A percentile compares a stretch with the other conserved stretches of the same genome.
phyloP scores from a whole-genome alignment of 2,329 filamentous ascomycete species.

The Diaporthe vaccinii region DNA sequence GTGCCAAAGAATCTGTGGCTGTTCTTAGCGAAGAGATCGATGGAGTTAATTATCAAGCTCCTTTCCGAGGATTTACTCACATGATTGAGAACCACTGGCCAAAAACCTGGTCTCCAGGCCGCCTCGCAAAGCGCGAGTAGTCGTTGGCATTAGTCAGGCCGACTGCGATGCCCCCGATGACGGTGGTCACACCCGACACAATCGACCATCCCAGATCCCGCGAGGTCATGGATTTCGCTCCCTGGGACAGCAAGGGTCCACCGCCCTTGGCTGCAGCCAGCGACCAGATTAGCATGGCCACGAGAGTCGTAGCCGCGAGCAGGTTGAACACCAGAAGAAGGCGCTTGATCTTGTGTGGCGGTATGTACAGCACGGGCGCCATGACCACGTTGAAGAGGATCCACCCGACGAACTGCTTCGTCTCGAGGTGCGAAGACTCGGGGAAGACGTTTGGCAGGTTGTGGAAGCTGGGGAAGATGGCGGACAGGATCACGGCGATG shows the following conservation, averaged over 20 bases:
- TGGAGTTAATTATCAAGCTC: not conserved
- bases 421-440: conserved; percentile 44
- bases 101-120: conserved; percentile 36
- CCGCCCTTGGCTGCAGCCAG: conserved; percentile 48
- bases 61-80: conserved; percentile 3
- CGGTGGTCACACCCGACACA: conserved; percentile 54
- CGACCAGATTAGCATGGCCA: conserved; percentile 54
- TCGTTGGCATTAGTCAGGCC: conserved; percentile 42
- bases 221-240: conserved; percentile 46
- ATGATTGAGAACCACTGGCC: conserved; percentile 37
- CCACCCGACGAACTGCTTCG: conserved; percentile 49
- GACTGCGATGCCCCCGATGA: conserved; percentile 52
- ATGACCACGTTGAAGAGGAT: conserved; percentile 46
- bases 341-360: conserved; percentile 33
- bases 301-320: conserved; percentile 51
- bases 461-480: conserved; percentile 48
- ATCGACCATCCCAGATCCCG: conserved; percentile 53
- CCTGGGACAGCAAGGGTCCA: conserved; percentile 46
- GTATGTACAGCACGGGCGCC: conserved; percentile 36
- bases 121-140: conserved; percentile 37
- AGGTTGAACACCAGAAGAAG: conserved; percentile 49
- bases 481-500: conserved; percentile 44
- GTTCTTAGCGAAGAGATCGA: conserved; percentile 46
- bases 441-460: conserved; percentile 46
- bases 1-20: conserved; percentile 34